These are phyloP conservation scores for Pascua sp. DNA, from an alignment of 1,284 basidiomycete species.

Conservation along the genomic window DNA sequence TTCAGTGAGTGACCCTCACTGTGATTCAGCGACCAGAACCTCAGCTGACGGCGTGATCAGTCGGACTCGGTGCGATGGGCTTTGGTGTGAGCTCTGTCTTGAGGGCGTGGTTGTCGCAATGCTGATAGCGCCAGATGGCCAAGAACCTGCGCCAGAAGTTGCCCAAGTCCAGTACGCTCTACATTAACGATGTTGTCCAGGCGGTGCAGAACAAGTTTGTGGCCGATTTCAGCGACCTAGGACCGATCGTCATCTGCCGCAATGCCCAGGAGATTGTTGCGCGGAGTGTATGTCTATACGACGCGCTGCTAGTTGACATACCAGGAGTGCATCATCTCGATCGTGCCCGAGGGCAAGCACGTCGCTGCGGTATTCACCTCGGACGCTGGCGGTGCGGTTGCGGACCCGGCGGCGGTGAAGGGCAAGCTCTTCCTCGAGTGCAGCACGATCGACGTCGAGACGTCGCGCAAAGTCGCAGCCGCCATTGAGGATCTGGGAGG, in stretches of 20 bases:
- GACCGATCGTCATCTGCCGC: neutral
- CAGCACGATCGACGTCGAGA: conserved; percentile 10
- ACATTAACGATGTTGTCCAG: conserved; percentile 5
- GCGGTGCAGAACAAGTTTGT: neutral
- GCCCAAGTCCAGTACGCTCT: neutral
- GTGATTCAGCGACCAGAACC: neutral
- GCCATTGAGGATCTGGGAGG: neutral
- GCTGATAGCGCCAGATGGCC: conserved; percentile 5
- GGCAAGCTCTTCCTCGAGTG: conserved; percentile 12
- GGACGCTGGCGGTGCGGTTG: neutral
- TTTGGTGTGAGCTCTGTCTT: neutral
- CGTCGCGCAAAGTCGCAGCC: neutral
- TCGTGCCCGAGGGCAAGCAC: conserved; percentile 10
- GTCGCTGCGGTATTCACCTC: conserved; percentile 1
- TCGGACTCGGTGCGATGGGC: conserved; percentile 9
- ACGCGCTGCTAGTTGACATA: neutral
- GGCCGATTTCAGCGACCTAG: neutral
- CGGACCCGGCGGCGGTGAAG: neutral
- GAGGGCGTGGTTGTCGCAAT: neutral
- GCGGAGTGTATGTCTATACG: neutral
- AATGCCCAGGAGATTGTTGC: conserved; percentile 2
- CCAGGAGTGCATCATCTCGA: conserved; percentile 8
- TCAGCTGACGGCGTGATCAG: neutral
- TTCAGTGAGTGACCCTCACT: conserved; percentile 1
- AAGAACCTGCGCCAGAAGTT: conserved; percentile 2